phyloP scores from a whole-genome alignment of 805 yeast species.

The Yarrowia osloensis region DNA sequence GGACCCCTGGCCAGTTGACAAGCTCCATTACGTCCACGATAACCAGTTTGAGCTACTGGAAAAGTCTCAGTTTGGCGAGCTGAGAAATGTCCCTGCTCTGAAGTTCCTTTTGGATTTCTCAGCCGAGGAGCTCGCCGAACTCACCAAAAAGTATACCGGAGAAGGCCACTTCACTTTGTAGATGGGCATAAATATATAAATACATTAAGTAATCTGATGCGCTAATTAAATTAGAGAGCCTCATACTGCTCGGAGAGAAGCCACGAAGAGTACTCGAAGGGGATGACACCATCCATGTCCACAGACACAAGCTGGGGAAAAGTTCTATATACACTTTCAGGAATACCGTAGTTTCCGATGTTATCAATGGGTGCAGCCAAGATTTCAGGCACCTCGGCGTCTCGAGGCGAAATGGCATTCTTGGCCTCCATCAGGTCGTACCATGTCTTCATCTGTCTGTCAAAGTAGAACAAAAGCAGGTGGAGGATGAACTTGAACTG shows the following conservation, averaged over 20 bases:
- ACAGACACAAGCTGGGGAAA: conserved; percentile 28
- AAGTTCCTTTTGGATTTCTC: background rate
- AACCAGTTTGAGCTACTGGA: background rate
- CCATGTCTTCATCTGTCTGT: conserved; percentile 35
- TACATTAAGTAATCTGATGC: background rate
- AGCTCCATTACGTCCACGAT: conserved; percentile 3
- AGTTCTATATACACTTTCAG: conserved; percentile 27
- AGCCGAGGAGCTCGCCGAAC: background rate
- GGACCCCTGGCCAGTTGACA: conserved; percentile 8
- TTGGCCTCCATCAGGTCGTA: conserved; percentile 26
- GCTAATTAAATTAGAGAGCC: background rate
- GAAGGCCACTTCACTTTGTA: conserved; percentile 6
- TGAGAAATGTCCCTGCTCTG: background rate
- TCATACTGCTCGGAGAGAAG: conserved; percentile 21
- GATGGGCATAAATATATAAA: background rate
- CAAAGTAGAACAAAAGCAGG: conserved; percentile 42
- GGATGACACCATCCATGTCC: conserved; percentile 28
- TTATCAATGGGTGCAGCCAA: conserved; percentile 2
- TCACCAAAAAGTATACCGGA: conserved; percentile 1
- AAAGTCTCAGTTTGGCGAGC: background rate
- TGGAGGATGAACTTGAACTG: conserved; percentile 40
- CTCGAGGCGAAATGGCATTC: conserved; percentile 14
- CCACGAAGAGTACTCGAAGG: conserved; percentile 27
- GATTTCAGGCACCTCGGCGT: background rate
- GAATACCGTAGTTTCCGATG: conserved; percentile 22